Conservation (phyloP, 257 asterid genomes). For the Solanum infundibuliforme region DNA sequence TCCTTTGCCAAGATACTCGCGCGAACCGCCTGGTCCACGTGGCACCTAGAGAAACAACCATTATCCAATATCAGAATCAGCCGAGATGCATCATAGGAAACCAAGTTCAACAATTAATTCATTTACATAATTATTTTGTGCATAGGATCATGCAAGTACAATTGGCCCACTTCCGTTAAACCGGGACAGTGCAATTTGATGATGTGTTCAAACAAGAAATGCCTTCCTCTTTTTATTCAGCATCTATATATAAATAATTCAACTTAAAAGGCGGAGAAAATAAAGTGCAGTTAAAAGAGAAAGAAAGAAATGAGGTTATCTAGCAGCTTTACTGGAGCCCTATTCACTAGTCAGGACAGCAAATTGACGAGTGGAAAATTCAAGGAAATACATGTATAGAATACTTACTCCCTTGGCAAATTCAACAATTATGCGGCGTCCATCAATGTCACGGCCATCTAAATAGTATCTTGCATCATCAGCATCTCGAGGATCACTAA, state of each 20-base stretch:
- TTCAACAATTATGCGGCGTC: slow-evolving; percentile 86
- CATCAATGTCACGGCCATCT: slow-evolving; percentile 93
- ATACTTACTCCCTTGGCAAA: slow-evolving; percentile 86
- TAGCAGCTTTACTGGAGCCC: neutral
- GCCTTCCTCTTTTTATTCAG: neutral
- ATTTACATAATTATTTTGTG: neutral
- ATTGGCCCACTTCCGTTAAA: neutral
- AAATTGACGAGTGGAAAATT: neutral
- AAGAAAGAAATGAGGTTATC: neutral
- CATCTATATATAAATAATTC: neutral
- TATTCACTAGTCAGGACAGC: neutral
- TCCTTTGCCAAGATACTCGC: slow-evolving; percentile 79
- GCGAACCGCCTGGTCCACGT: slow-evolving; percentile 93
- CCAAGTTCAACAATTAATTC: neutral
- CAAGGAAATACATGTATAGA: neutral
- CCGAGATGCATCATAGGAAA: neutral
- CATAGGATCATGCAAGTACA: neutral
- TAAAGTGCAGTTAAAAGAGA: neutral
- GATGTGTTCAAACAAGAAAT: neutral
- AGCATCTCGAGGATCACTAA: slow-evolving; percentile 92
- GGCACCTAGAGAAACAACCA: slow-evolving; percentile 50
- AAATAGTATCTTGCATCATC: slow-evolving; percentile 81
- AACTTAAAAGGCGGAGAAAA: neutral
- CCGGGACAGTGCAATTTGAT: neutral
- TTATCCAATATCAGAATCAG: neutral